Conservation (phyloP, 495 filamentous ascomycete genomes). For the Chaetomium fimeti region DNA sequence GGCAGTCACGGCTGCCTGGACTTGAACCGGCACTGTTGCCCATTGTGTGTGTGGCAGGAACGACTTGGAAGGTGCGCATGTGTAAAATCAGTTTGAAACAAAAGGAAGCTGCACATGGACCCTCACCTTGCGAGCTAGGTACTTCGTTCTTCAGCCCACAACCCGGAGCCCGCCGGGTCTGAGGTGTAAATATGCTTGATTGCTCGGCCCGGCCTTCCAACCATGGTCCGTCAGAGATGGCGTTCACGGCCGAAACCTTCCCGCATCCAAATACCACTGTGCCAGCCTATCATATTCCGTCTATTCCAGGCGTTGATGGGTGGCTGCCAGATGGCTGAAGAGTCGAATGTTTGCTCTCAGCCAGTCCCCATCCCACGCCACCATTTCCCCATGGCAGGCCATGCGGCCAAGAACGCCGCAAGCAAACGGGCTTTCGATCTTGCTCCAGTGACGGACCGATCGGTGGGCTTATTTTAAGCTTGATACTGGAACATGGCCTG, state of each 20-base stretch:
- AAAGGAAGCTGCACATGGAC: conserved; percentile 1
- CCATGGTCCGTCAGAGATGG: conserved; percentile 1
- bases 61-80: neutral
- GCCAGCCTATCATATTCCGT: neutral
- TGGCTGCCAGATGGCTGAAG: neutral
- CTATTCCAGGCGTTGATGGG: neutral
- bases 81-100: neutral
- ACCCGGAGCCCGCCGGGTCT: neutral
- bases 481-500: neutral
- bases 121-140: neutral
- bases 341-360: conserved; percentile 2
- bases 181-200: neutral
- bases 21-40: neutral
- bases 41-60: neutral
- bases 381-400: neutral
- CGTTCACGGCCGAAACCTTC: conserved; percentile 11
- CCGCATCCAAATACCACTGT: neutral
- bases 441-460: neutral
- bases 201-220: neutral
- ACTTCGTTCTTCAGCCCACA: neutral
- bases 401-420: conserved; percentile 16
- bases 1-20: neutral
- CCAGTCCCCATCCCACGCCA: neutral
- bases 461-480: neutral
- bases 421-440: conserved; percentile 10